These are phyloP conservation scores for Vickermania spadyakhi DNA, from an alignment of 208 protist species.

Conservation along the genomic window DNA sequence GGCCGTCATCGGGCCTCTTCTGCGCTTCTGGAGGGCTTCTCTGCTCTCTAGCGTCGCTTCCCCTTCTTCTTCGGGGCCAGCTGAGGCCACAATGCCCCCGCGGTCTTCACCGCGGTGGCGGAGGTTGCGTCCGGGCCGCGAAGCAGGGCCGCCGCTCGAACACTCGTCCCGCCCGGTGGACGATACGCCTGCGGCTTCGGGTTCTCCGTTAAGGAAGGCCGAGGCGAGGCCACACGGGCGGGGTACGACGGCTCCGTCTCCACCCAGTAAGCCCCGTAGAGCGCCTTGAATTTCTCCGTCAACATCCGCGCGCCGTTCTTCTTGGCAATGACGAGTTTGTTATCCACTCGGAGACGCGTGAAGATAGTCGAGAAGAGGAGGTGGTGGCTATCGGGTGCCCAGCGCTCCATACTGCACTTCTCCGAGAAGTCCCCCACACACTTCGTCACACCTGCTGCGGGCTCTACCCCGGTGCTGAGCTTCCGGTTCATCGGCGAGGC, in stretches of 20 bases:
- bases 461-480: slow-evolving; percentile 3
- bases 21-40: no score
- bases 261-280: slow-evolving; percentile 80
- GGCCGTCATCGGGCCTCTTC: no score
- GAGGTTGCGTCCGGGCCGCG: slow-evolving; percentile 34
- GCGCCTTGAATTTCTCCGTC: slow-evolving; percentile 54
- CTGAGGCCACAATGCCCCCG: slow-evolving; percentile 47
- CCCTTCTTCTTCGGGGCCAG: slow-evolving; percentile 59
- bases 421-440: slow-evolving; percentile 70
- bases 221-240: slow-evolving; percentile 32
- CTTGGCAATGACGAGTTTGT: slow-evolving; percentile 72
- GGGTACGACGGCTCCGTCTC: slow-evolving; percentile 35
- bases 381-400: slow-evolving; percentile 75
- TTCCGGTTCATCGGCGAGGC: background rate
- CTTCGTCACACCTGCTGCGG: slow-evolving; percentile 4
- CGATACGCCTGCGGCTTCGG: slow-evolving; percentile 69
- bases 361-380: slow-evolving; percentile 78
- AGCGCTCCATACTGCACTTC: slow-evolving; percentile 77
- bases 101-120: slow-evolving; percentile 39
- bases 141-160: slow-evolving; percentile 45
- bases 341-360: slow-evolving; percentile 76
- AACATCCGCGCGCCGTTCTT: slow-evolving; percentile 60
- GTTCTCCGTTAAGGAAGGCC: slow-evolving; percentile 20
- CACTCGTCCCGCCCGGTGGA: slow-evolving; percentile 43
- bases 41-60: slow-evolving; percentile 13